Conservation (phyloP, 2,329 filamentous ascomycete genomes). For the Arthrobotrys musiformis region DNA sequence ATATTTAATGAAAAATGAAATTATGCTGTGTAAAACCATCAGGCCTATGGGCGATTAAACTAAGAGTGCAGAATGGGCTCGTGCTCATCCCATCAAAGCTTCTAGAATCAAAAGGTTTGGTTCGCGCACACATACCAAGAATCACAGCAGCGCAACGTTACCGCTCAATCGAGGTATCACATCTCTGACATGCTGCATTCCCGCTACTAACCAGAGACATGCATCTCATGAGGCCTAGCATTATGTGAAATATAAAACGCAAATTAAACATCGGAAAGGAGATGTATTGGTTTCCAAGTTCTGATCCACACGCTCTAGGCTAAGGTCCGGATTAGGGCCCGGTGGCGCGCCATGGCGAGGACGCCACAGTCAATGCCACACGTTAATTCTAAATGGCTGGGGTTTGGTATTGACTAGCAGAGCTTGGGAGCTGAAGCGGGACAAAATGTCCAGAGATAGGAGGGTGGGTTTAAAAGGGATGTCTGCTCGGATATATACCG, state of each 20-base stretch:
- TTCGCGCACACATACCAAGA: too few species aligned
- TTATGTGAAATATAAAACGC: neutral
- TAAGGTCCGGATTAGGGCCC: neutral
- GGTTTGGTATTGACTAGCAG: neutral
- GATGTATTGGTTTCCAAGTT: neutral
- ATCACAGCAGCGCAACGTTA: too few species aligned
- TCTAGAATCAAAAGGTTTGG: neutral
- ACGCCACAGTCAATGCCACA: neutral
- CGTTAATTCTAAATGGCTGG: neutral
- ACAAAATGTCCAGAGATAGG: neutral
- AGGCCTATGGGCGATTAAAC: too few species aligned
- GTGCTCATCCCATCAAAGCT: too few species aligned
- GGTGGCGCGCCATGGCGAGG: neutral
- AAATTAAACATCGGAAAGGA: neutral
- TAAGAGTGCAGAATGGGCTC: too few species aligned
- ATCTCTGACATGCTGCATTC: neutral
- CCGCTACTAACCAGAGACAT: neutral
- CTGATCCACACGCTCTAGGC: neutral
- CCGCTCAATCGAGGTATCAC: neutral
- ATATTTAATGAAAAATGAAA: too few species aligned
- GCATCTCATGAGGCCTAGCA: neutral
- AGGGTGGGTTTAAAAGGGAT: neutral
- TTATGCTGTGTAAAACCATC: too few species aligned
- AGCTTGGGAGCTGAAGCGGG: neutral
- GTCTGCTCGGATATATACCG: neutral